phyloP scores from a whole-genome alignment of 441 rosid species.

The Cnidoscolus chayamansa region DNA sequence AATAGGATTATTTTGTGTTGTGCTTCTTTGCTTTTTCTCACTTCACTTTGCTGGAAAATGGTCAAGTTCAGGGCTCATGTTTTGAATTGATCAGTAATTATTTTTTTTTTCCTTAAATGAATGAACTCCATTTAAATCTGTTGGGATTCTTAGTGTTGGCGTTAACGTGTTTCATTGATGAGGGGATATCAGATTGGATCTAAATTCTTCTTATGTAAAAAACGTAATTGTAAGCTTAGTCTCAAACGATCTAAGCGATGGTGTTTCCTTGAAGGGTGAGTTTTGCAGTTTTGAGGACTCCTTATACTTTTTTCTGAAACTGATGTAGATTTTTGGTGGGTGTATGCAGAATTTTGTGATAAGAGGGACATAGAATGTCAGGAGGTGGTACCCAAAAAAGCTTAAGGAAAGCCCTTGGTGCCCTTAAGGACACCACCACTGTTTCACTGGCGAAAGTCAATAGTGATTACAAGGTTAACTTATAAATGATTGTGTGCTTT shows the following conservation, averaged over 20 bases:
- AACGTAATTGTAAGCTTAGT: constrained; percentile 5
- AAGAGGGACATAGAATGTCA: constrained; percentile 56
- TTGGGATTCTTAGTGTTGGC: background rate
- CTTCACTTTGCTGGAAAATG: constrained; percentile 2
- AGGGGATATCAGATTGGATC: constrained; percentile 20
- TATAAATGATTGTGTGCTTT: background rate
- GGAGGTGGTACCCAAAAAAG: constrained; percentile 87
- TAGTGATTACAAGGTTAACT: constrained; percentile 80
- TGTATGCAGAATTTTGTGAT: constrained; percentile 40
- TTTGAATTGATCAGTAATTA: background rate
- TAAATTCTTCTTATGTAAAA: constrained; percentile 14
- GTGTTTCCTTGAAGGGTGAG: background rate
- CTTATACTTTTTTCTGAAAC: background rate
- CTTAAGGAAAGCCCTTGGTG: constrained; percentile 93
- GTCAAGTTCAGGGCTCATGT: constrained; percentile 10
- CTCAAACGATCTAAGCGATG: constrained; percentile 10
- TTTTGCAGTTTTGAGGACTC: constrained; percentile 6
- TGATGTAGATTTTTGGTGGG: constrained; percentile 17
- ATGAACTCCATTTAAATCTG: background rate
- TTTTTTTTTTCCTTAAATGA: background rate
- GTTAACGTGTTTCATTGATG: background rate
- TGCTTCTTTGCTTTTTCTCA: background rate
- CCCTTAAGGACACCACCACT: constrained; percentile 90
- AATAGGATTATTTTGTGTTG: background rate
- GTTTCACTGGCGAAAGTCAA: constrained; percentile 97